phyloP scores from a whole-genome alignment of 2,329 filamentous ascomycete species.

The Xylariaceae sp. region DNA sequence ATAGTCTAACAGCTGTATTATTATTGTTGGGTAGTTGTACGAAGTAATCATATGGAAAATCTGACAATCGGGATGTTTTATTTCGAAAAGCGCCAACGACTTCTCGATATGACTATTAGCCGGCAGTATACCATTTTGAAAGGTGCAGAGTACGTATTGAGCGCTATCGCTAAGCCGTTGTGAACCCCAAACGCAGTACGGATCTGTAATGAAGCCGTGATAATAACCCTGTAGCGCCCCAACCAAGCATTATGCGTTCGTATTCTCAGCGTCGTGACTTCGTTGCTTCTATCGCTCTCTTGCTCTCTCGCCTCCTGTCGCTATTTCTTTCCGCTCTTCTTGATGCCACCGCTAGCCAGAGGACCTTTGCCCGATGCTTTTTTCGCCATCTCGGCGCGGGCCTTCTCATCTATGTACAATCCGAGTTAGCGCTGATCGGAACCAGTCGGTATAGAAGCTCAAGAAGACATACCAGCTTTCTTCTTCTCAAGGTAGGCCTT shows the following conservation, averaged over 20 bases:
- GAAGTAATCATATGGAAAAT: background rate
- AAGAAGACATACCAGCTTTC: slow-evolving; percentile 73
- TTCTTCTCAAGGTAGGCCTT: slow-evolving; percentile 82
- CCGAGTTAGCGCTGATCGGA: background rate
- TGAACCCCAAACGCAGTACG: slow-evolving; percentile 13
- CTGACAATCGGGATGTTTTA: background rate
- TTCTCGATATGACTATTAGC: background rate
- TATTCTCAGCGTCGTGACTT: slow-evolving; percentile 24
- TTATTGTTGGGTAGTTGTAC: background rate
- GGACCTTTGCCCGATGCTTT: slow-evolving; percentile 88
- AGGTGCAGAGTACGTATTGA: slow-evolving; percentile 22
- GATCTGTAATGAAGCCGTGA: slow-evolving; percentile 20
- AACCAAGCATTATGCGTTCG: slow-evolving; percentile 24
- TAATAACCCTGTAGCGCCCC: slow-evolving; percentile 22
- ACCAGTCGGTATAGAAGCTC: background rate
- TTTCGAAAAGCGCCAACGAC: slow-evolving; percentile 2
- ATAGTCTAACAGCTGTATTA: background rate
- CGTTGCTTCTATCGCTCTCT: slow-evolving; percentile 13
- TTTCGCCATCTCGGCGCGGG: slow-evolving; percentile 79
- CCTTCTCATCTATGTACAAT: slow-evolving; percentile 72
- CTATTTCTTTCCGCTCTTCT: slow-evolving; percentile 98
- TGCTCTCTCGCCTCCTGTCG: slow-evolving; percentile 8
- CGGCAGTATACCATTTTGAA: background rate
- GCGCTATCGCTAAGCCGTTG: slow-evolving; percentile 23
- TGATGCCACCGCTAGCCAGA: slow-evolving; percentile 82